phyloP scores from a whole-genome alignment of 2,329 filamentous ascomycete species.

The Chalaropsis ovoidea region DNA sequence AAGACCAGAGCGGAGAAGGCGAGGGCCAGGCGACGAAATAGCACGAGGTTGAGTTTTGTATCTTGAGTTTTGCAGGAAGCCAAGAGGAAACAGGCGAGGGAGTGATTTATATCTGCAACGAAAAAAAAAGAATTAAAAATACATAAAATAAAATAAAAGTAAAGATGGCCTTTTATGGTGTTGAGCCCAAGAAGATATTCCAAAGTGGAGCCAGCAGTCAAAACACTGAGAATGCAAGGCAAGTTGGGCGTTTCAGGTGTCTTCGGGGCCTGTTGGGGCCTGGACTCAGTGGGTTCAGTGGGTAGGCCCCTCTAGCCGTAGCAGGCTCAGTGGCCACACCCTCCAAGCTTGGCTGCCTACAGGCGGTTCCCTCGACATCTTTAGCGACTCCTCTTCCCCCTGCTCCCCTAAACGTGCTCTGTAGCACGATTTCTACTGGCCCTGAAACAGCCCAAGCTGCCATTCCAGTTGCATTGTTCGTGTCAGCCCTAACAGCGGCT shows the following conservation, averaged over 20 bases:
- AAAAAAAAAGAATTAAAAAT: not conserved
- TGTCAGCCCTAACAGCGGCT: conserved; percentile 1
- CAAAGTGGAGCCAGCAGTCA: not conserved
- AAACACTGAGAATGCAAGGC: not conserved
- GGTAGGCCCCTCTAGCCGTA: not conserved
- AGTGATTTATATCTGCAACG: no score
- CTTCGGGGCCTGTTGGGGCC: not conserved
- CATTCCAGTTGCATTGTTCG: not conserved
- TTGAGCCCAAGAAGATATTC: not conserved
- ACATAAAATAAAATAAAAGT: not conserved
- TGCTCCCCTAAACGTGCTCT: not conserved
- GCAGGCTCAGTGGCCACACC: not conserved
- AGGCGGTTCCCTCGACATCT: no score
- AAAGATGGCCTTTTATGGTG: not conserved
- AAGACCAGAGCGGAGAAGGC: not conserved
- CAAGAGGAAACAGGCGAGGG: no score
- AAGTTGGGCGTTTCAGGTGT: not conserved
- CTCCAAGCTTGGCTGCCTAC: not conserved
- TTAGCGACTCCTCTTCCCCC: not conserved
- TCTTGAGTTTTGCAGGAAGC: not conserved
- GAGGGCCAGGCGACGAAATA: not conserved
- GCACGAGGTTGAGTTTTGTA: not conserved
- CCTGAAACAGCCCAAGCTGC: not conserved
- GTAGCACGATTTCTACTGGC: not conserved
- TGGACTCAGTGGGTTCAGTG: not conserved